These are phyloP conservation scores for Fusarium sp. DNA, from an alignment of 2,329 filamentous ascomycete genomes.

Conservation along the genomic window DNA sequence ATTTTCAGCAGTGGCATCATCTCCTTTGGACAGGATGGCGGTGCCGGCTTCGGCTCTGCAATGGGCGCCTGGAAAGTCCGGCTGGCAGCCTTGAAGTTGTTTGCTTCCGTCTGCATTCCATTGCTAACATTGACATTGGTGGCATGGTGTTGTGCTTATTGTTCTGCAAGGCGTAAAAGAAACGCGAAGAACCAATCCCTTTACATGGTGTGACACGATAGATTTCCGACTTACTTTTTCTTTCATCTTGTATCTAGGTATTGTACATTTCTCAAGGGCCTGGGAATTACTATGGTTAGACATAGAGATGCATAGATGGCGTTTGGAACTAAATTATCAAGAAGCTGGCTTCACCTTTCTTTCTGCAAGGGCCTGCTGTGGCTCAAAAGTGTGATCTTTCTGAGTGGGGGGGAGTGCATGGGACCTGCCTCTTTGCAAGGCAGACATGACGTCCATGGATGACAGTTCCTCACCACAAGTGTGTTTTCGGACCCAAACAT, in stretches of 20 bases:
- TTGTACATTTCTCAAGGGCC: background rate
- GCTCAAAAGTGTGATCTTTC: background rate
- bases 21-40: conserved; percentile 1
- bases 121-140: background rate
- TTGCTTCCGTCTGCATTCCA: conserved; percentile 1
- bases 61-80: conserved; percentile 18
- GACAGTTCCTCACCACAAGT: background rate
- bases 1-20: conserved; percentile 17
- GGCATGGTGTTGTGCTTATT: conserved; percentile 1
- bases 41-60: background rate
- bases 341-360: background rate
- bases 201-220: background rate
- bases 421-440: background rate
- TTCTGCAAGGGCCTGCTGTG: background rate
- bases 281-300: background rate
- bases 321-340: background rate
- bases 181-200: background rate
- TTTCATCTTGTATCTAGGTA: background rate
- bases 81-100: conserved; percentile 4
- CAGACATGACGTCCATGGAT: background rate
- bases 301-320: background rate
- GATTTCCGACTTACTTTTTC: background rate
- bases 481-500: background rate
- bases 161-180: background rate
- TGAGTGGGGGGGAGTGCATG: background rate